Evolutionary conservation across 2,329 filamentous ascomycete genomes (phyloP), one percentile per base, ranked within the genome.

Genomic region (Dichotomopilus funicola): DNA sequence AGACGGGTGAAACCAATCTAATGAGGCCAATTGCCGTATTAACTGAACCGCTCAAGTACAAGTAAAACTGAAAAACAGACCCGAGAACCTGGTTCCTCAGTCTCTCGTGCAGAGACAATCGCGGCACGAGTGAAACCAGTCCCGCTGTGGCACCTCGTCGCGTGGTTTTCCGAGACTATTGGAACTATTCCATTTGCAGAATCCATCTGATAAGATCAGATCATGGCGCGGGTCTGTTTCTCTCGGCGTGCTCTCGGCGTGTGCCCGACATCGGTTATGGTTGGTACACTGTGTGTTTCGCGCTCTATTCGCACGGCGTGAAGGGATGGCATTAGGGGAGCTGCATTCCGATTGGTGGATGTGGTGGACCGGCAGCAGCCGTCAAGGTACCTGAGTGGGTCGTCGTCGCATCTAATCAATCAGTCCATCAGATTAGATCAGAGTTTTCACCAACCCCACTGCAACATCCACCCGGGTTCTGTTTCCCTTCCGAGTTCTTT

Each of bases 381-480:
- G 19, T 27, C 19, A 27, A 27, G 19, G 19, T 27, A 27, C 19
- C 19, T 27, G 19, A 27, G 19, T 27, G 19, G 19, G 19, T 27
- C 19, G 19, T 27, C 19, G 19, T 27, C 19, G 19, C 19, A 27
- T 27, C 19, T 27, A 40, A 59, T 59, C 57, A 52, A 56, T 56
- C 54, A 55, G 53, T 59, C 57, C 45, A 57, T 57, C 55, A 53
- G 57, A 59, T 59, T 49, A 57, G 55, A 59, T 59, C 38, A 57
- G 35, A 52, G 33, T 49, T 47, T 51, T 51, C 47, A 43, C 40
- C 13, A 34, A n/a, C 42, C 19, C 19, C 19, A 27, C 19, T 27
- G 19, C 19, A 27, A 27, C 19, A 27, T 27, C 19, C 19, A 27
- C 45, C 41, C 13, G 3, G 41, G 3, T 19, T 34, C 36, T 38